These are phyloP conservation scores for Agaricus subrufescens DNA, from an alignment of 768 basidiomycete species.

Conservation along the genomic window DNA sequence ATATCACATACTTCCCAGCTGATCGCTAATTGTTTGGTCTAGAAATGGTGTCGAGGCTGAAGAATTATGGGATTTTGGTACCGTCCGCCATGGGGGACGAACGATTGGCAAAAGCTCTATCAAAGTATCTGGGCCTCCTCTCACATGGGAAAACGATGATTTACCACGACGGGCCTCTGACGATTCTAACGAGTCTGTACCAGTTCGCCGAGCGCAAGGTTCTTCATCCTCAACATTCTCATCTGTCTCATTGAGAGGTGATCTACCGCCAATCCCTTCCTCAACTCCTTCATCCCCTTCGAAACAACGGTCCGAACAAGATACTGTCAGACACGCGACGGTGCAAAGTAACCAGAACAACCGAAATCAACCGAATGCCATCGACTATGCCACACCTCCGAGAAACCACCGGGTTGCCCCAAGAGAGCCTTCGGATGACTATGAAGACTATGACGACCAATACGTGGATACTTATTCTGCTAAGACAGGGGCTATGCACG, in stretches of 20 bases:
- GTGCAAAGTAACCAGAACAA: conserved; percentile 14
- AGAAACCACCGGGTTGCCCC: conserved; percentile 26
- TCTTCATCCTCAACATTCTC: conserved; percentile 26
- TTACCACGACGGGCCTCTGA: conserved; percentile 35
- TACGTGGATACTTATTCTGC: conserved; percentile 46
- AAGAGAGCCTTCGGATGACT: conserved; percentile 57
- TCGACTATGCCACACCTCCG: conserved; percentile 17
- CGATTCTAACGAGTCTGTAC: conserved; percentile 26
- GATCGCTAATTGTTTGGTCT: conserved; percentile 1
- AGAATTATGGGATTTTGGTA: conserved; percentile 97
- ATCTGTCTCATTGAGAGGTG: conserved; percentile 48
- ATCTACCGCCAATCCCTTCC: conserved; percentile 56
- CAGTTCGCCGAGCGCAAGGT: conserved; percentile 27
- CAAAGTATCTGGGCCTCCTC: conserved; percentile 58
- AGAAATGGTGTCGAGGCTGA: conserved; percentile 62
- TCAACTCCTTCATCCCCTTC: conserved; percentile 16
- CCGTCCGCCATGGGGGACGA: conserved; percentile 71
- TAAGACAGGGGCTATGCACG: conserved; percentile 40
- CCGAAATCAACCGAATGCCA: conserved; percentile 2
- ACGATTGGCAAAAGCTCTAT: conserved; percentile 70
- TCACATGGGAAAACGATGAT: conserved; percentile 79
- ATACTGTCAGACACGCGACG: conserved; percentile 63
- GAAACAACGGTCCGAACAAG: conserved; percentile 45
- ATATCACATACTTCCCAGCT: neutral
- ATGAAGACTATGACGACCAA: conserved; percentile 60